Evolutionary conservation across 768 basidiomycete genomes (phyloP).

Genomic region (Suillus subluteus): DNA sequence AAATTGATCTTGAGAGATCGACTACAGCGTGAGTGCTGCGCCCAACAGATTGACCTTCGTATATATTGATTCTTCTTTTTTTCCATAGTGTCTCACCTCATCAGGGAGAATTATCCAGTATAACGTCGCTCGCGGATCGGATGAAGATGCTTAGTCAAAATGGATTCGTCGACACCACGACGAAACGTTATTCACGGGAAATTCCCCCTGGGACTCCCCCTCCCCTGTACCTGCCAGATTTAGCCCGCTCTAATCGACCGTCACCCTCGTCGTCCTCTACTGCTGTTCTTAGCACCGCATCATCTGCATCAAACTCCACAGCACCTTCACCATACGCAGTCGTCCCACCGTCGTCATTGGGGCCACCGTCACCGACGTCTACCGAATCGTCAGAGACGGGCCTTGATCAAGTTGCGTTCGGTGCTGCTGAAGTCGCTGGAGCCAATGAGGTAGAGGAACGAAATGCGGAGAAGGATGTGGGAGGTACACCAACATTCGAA

Average conservation of each 20-base stretch:
- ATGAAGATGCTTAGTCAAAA: slow-evolving; percentile 73
- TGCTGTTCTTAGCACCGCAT: slow-evolving; percentile 16
- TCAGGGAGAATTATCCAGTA: slow-evolving; percentile 36
- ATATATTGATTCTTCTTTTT: slow-evolving; percentile 16
- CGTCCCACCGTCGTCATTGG: slow-evolving; percentile 71
- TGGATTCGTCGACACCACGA: slow-evolving; percentile 62
- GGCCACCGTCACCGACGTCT: slow-evolving; percentile 76
- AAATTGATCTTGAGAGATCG: slow-evolving; percentile 49
- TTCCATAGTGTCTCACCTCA: slow-evolving; percentile 17
- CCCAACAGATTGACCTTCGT: slow-evolving; percentile 10
- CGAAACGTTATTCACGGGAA: slow-evolving; percentile 65
- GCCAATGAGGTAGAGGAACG: not conserved
- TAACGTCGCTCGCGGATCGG: slow-evolving; percentile 76
- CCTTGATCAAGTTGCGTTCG: slow-evolving; percentile 39
- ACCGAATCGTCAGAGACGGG: slow-evolving; percentile 65
- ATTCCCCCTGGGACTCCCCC: slow-evolving; percentile 42
- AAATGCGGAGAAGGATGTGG: slow-evolving; percentile 23
- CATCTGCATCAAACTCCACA: slow-evolving; percentile 35
- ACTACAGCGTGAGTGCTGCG: slow-evolving; percentile 31
- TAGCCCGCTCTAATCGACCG: slow-evolving; percentile 42
- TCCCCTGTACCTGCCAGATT: slow-evolving; percentile 29
- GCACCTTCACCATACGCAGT: slow-evolving; percentile 61
- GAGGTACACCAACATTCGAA: slow-evolving; percentile 30
- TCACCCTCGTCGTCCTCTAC: slow-evolving; percentile 34
- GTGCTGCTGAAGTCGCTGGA: slow-evolving; percentile 8